Evolutionary conservation across 148 eudicot genomes (phyloP).

Genomic region (Drosera capensis): DNA sequence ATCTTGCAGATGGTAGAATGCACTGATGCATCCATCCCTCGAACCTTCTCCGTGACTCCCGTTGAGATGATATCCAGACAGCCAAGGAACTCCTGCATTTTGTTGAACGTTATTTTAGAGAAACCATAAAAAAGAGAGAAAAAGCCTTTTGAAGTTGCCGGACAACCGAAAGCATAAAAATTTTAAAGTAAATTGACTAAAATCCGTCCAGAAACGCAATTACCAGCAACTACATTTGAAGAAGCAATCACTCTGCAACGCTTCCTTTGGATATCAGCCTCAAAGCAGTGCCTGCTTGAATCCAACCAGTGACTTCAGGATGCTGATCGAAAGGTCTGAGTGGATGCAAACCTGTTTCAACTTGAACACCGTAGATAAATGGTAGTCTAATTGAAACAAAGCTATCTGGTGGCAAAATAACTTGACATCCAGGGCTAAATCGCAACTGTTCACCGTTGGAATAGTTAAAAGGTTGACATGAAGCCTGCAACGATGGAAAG

Average conservation of each 20-base stretch:
- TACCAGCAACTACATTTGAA: too few species aligned
- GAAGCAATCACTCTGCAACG: slow-evolving; percentile 23
- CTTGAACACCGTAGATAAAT: slow-evolving; percentile 56
- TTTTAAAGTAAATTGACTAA: too few species aligned
- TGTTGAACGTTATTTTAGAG: too few species aligned
- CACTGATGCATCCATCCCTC: too few species aligned
- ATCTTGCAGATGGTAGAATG: too few species aligned
- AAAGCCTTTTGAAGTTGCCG: too few species aligned
- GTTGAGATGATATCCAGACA: too few species aligned
- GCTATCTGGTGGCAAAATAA: slow-evolving; percentile 90
- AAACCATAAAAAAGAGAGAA: too few species aligned
- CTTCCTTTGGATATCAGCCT: slow-evolving; percentile 38
- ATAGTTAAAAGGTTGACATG: slow-evolving; percentile 37
- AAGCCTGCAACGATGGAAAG: slow-evolving; percentile 27
- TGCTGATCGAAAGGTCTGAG: slow-evolving; percentile 57
- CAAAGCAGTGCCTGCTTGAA: slow-evolving; percentile 56
- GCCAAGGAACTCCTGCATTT: too few species aligned
- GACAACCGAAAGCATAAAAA: too few species aligned
- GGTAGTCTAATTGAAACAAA: slow-evolving; percentile 84
- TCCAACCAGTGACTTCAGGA: slow-evolving; percentile 80
- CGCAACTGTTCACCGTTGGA: slow-evolving; percentile 46
- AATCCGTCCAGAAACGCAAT: too few species aligned
- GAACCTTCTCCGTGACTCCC: too few species aligned
- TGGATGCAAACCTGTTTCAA: slow-evolving; percentile 43
- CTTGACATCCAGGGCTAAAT: slow-evolving; percentile 60